Percentiles rank a stretch among this genome's conserved stretches.
Evolutionary conservation across 148 eudicot species (phyloP).

Genomic region (Arctostaphylos glauca): DNA sequence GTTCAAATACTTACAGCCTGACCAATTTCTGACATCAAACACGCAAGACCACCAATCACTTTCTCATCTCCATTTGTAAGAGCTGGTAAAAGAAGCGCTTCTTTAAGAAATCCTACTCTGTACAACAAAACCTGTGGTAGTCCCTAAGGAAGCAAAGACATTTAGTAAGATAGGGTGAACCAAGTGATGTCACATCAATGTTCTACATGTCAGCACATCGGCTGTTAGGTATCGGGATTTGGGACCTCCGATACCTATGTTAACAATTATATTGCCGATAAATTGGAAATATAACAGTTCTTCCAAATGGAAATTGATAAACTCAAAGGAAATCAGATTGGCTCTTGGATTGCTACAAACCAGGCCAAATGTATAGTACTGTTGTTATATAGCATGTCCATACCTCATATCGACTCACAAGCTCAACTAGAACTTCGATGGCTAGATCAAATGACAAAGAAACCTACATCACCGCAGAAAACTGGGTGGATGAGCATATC

Average conservation of each 20-base stretch:
- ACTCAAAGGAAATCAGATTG: background rate
- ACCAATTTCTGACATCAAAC: conserved; percentile 97
- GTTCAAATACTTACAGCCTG: conserved; percentile 76
- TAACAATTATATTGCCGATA: background rate
- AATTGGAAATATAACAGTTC: background rate
- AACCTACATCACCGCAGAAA: conserved; percentile 44
- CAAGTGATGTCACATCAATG: background rate
- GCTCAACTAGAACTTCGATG: conserved; percentile 87
- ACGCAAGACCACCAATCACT: conserved; percentile 76
- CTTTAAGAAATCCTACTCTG: conserved; percentile 75
- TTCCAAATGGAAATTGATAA: background rate
- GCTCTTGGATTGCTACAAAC: conserved; percentile 8
- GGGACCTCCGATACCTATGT: background rate
- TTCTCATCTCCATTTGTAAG: conserved; percentile 79
- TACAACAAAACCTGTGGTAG: conserved; percentile 75
- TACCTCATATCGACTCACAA: conserved; percentile 92
- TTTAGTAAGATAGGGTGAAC: background rate
- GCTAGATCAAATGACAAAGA: conserved; percentile 83
- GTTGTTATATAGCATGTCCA: conserved; percentile 11
- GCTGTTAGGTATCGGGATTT: background rate
- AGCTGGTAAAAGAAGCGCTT: conserved; percentile 85
- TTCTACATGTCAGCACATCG: background rate
- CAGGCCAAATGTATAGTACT: background rate
- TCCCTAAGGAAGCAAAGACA: conserved; percentile 47
- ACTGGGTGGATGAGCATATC: conserved; percentile 14